These are phyloP conservation scores for Psilocybe tampanensis DNA, from an alignment of 768 basidiomycete species.

Conservation along the genomic window DNA sequence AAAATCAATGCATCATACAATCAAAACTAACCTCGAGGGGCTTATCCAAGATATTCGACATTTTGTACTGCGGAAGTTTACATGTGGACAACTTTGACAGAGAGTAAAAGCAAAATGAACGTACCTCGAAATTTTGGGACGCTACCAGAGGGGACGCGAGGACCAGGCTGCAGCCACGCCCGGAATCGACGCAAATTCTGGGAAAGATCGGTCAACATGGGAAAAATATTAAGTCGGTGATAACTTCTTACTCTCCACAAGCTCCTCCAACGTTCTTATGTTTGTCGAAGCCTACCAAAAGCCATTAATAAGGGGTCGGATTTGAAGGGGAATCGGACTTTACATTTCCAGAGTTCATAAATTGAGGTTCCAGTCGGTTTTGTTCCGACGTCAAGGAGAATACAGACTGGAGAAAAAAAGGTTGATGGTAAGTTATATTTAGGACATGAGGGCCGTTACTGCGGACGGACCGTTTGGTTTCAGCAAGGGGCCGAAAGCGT, in stretches of 20 bases:
- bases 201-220: neutral
- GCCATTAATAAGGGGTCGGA: slow-evolving; percentile 12
- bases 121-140: slow-evolving; percentile 92
- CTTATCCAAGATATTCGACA: slow-evolving; percentile 96
- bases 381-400: slow-evolving; percentile 94
- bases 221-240: neutral
- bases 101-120: neutral
- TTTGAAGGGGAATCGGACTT: slow-evolving; percentile 6
- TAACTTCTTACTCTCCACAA: slow-evolving; percentile 77
- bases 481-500: slow-evolving; percentile 88
- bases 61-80: slow-evolving; percentile 68
- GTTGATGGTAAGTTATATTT: neutral
- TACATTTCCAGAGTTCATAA: slow-evolving; percentile 96
- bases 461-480: slow-evolving; percentile 68
- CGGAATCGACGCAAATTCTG: slow-evolving; percentile 83
- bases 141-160: slow-evolving; percentile 81
- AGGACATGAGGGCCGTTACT: neutral
- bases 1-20: neutral
- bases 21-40: slow-evolving; percentile 72
- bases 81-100: neutral
- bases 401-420: slow-evolving; percentile 58
- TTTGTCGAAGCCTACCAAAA: slow-evolving; percentile 66
- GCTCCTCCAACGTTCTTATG: slow-evolving; percentile 89
- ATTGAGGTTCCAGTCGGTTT: slow-evolving; percentile 94
- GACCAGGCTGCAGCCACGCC: slow-evolving; percentile 69